Evolutionary conservation across 177 flowering plant species (phyloP), one percentile per base, ranked within the genome.

Genomic region (Vitis hybrid): DNA sequence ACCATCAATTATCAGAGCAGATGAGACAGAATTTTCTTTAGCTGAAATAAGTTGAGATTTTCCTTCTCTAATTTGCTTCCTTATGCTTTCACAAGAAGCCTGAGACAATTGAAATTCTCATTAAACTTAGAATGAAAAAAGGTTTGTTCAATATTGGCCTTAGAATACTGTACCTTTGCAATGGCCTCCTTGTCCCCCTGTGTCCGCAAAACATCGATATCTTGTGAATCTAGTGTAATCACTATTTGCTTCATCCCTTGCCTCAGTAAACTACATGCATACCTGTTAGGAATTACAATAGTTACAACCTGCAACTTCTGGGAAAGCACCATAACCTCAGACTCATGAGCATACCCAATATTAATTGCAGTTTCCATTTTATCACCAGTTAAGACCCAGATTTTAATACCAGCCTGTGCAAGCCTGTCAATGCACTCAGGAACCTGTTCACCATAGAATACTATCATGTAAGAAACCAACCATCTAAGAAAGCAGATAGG

Each of bases 381-480:
- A 70, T 93, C 97, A 16, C 98, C 98, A 51, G 98, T 93, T 73
- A 93, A 76, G 56, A 93, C 88, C 98, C 98, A 93, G 68, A 93
- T 77, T 78, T 82, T 91, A 22, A 93, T 80, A 62, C 97, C 92
- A 68, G 97, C 97, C 49, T 78, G 82, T 10, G 86, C 82, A 66
- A 94, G 93, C 76, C 82, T 89, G 64, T 86, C 84, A 69, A 94
- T 91, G 79, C 97, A 94, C 63, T 89, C 90, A 56, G 97, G 91
- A 77, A 92, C 97, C 97, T 94, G 58, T 52, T 64, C 5, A 62
- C 7, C 15, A 71, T 39, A 55, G 29, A 61, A 62, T 1, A 39
- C 45, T 4, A 39, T 39, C 45, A 39, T 39, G 45, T 39, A 39
- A 39, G 8, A 5, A 39, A 39, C 45, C 45, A 7, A 39, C 45